A percentile compares a stretch with the other conserved stretches of the same genome.
Conservation (phyloP, 768 basidiomycete genomes). For the Macrocybe gigantea region DNA sequence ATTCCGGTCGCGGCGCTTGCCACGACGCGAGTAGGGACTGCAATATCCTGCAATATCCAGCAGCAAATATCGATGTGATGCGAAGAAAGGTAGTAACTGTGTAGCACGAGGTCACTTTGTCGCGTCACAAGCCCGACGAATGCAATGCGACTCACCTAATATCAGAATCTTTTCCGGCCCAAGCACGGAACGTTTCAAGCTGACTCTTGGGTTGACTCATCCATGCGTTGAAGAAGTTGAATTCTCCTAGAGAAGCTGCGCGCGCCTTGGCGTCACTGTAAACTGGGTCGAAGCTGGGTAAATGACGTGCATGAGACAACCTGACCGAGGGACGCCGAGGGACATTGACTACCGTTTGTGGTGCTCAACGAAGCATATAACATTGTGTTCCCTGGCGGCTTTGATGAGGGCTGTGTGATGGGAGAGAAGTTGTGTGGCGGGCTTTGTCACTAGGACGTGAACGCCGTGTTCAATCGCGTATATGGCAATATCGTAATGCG, state of each 20-base stretch:
- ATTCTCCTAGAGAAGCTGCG: constrained; percentile 74
- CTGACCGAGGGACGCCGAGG: neutral
- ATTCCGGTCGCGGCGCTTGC: constrained; percentile 90
- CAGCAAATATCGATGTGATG: constrained; percentile 91
- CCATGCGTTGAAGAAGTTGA: constrained; percentile 96
- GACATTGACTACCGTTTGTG: constrained; percentile 62
- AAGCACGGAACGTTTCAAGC: constrained; percentile 89
- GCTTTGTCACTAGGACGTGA: constrained; percentile 91
- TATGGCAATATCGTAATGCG: constrained; percentile 79
- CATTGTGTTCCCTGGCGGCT: constrained; percentile 71
- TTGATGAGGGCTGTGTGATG: constrained; percentile 78
- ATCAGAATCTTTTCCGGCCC: constrained; percentile 93
- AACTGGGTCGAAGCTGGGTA: constrained; percentile 72
- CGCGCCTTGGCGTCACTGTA: constrained; percentile 88
- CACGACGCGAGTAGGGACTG: constrained; percentile 77
- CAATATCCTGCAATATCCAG: constrained; percentile 77
- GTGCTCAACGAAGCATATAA: constrained; percentile 92
- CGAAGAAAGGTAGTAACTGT: constrained; percentile 91
- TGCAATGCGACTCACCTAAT: constrained; percentile 51
- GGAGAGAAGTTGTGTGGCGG: constrained; percentile 79
- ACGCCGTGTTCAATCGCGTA: constrained; percentile 83
- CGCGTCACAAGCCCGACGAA: neutral
- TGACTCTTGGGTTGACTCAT: constrained; percentile 97
- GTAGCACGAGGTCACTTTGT: constrained; percentile 5
- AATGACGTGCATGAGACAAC: neutral